phyloP scores from a whole-genome alignment of 2,329 filamentous ascomycete genomes.

The Fusarium brachygibbosum region DNA sequence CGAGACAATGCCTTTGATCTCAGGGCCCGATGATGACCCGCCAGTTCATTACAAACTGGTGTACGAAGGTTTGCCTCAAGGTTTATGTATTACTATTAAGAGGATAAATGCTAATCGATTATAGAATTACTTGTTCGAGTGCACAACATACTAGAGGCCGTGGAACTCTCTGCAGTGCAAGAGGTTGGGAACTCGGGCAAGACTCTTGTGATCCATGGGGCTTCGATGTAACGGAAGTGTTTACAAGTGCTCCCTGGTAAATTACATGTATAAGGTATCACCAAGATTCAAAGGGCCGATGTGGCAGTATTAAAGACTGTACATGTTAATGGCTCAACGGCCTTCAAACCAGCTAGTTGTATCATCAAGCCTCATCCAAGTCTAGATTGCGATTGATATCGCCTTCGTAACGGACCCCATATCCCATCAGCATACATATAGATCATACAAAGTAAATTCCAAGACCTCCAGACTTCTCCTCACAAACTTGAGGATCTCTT shows the following conservation, averaged over 20 bases:
- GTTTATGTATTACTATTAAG: fast-evolving
- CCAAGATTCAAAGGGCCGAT: background rate
- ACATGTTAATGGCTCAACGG: background rate
- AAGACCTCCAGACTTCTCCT: background rate
- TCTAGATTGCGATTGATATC: slow-evolving; percentile 10
- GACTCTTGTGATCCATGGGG: slow-evolving; percentile 73
- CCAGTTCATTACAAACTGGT: slow-evolving; percentile 78
- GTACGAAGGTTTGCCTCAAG: slow-evolving; percentile 72
- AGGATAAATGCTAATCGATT: slow-evolving; percentile 22
- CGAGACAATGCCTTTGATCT: slow-evolving; percentile 66
- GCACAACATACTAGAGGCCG: slow-evolving; percentile 71
- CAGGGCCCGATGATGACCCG: slow-evolving; percentile 72
- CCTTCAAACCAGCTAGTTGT: background rate
- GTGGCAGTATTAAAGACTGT: background rate
- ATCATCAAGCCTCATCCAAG: background rate
- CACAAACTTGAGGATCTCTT: slow-evolving; percentile 48
- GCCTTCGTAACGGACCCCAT: slow-evolving; percentile 17
- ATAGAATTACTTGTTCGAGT: slow-evolving; percentile 77
- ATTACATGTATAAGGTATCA: no score
- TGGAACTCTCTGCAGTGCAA: slow-evolving; percentile 75
- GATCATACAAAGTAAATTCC: slow-evolving; percentile 8
- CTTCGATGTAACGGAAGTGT: slow-evolving; percentile 19
- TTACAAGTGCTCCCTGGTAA: no score
- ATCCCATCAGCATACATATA: slow-evolving; percentile 28
- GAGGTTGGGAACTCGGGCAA: slow-evolving; percentile 72